A percentile compares a stretch with the other conserved stretches of the same genome.
Conservation (phyloP, 2,329 filamentous ascomycete genomes). For the Penicillium sp. region DNA sequence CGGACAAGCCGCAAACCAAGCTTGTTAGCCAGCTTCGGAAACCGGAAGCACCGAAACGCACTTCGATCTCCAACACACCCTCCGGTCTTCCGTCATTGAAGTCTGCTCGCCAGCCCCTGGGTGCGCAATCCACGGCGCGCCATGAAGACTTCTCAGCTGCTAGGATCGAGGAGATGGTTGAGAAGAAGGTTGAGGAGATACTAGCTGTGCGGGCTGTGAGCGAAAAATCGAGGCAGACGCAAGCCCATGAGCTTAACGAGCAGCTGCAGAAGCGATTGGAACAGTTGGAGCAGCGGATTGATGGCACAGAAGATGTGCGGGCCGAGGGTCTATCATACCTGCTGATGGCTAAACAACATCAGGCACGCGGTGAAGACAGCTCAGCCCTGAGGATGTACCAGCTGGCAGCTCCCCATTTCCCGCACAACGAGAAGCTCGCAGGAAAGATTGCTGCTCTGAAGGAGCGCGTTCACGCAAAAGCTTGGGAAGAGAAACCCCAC, state of each 20-base stretch:
- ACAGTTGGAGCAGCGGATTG: conserved; percentile 75
- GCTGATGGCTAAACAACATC: conserved; percentile 85
- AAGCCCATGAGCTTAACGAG: conserved; percentile 55
- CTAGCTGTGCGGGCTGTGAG: conserved; percentile 63
- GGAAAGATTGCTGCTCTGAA: conserved; percentile 49
- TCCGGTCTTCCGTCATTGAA: conserved; percentile 44
- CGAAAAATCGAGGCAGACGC: conserved; percentile 43
- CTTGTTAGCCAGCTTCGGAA: conserved; percentile 30
- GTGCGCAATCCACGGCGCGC: conserved; percentile 25
- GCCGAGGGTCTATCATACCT: conserved; percentile 77
- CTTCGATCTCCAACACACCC: conserved; percentile 31
- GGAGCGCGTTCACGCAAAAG: conserved; percentile 39
- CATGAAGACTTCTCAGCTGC: conserved; percentile 55
- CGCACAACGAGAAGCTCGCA: conserved; percentile 67
- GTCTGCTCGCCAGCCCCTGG: conserved; percentile 31
- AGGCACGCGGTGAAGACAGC: conserved; percentile 68
- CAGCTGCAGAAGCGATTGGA: conserved; percentile 74
- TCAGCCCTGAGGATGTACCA: conserved; percentile 80
- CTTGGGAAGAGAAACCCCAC: conserved; percentile 15
- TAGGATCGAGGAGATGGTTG: conserved; percentile 81
- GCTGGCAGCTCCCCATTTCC: conserved; percentile 74
- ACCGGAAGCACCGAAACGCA: conserved; percentile 40
- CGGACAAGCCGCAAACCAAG: conserved; percentile 54
- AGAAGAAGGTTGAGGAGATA: conserved; percentile 83
- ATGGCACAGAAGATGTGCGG: conserved; percentile 63